phyloP scores from a whole-genome alignment of 169 alveolate species.

The Cyclospora cayetanensis region DNA sequence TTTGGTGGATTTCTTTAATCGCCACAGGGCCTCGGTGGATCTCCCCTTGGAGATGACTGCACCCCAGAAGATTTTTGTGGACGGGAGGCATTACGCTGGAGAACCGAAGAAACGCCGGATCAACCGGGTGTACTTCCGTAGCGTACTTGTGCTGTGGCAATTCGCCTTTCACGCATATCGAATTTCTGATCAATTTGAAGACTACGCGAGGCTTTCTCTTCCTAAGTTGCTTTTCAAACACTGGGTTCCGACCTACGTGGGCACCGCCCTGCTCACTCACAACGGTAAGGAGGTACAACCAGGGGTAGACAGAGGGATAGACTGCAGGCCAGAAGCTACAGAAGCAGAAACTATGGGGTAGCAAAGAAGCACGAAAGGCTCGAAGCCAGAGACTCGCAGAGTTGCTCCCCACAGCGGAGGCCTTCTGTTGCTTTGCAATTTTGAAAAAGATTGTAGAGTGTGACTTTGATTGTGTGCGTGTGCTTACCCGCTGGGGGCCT shows the following conservation, averaged over 20 bases:
- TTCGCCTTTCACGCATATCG: constrained; percentile 18
- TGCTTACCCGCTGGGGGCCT: too few relatives aligned
- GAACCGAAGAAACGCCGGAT: not conserved
- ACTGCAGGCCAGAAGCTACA: too few relatives aligned
- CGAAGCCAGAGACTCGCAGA: too few relatives aligned
- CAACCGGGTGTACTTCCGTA: constrained; percentile 16
- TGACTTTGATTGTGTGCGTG: too few relatives aligned
- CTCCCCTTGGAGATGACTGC: constrained; percentile 26
- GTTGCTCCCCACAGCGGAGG: too few relatives aligned
- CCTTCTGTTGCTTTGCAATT: too few relatives aligned
- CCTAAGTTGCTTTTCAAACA: constrained; percentile 1
- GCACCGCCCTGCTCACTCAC: constrained; percentile 1
- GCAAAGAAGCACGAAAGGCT: too few relatives aligned
- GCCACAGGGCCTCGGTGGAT: not conserved
- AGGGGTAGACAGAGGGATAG: too few relatives aligned
- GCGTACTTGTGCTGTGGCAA: constrained; percentile 19
- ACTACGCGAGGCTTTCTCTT: not conserved
- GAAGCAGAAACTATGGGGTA: too few relatives aligned
- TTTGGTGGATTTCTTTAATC: not conserved
- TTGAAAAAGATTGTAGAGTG: too few relatives aligned
- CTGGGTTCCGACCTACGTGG: constrained; percentile 36
- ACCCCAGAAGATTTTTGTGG: not conserved
- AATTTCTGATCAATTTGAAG: not conserved
- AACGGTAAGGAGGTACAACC: not conserved
- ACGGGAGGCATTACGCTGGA: constrained; percentile 21